Evolutionary conservation across 208 protist genomes (phyloP), one percentile per base, ranked within the genome.

Genomic region (Leishmania major): DNA sequence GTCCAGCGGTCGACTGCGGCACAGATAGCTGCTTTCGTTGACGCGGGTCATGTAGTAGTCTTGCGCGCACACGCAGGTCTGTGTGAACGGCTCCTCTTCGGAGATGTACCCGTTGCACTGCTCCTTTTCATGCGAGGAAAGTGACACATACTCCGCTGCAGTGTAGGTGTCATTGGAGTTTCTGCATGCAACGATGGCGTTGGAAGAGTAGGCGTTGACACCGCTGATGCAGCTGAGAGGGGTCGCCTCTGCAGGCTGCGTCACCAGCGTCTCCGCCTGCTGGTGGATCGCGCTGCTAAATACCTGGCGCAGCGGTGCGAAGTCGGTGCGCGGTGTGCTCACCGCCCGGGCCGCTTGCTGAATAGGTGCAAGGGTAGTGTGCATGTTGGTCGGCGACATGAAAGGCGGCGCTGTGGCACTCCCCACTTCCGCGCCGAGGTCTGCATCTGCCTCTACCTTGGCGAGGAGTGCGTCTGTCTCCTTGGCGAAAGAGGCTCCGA

Each of bases 41-140:
- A n/a, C 4, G 10, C 71, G 43, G 19, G 75, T 51, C 76, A 84
- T 70, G 49, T 86, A 53, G 35, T 49, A 49, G 53, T 91, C 83
- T 13, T 77, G 45, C 19, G 88, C 71, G 75, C 88, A 92, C 59
- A 92, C 40, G 64, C 85, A 90, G 28, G 81, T 66, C 43, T 79
- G 64, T 57, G 37, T 35, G 22, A 66, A 19, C 15, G 13, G n/a
- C 51, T 3, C 11, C 10, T 57, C 53, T 17, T 19, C 13, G 31
- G 25, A 79, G 31, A 79, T 7, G 40, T 17, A n/a, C n/a, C 60
- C 59, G 75, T 22, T 7, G 75, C 75, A 79, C 57, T 35, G 22
- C 75, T 69, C 19, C 31, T 47, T 31, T 8, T 67, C 55, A 22
- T 10, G 25, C 11, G 15, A 0, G 28, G 75, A 37, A 10, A 79